Conservation (phyloP, 208 protist species). For the Leishmania martiniquensis region DNA sequence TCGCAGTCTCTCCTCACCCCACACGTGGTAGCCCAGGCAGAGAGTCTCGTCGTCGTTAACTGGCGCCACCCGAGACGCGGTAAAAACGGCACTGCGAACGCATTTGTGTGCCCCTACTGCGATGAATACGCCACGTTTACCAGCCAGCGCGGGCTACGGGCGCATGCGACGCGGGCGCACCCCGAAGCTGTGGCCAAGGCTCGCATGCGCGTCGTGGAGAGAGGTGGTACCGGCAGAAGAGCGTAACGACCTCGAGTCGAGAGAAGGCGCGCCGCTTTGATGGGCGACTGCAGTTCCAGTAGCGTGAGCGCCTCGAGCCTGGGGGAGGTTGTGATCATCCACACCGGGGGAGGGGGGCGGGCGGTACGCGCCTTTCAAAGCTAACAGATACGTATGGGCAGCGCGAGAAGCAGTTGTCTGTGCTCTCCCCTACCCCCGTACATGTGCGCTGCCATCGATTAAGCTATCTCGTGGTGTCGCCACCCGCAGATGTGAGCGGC, state of each 20-base stretch:
- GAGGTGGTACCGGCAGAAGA: not conserved
- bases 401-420: not conserved
- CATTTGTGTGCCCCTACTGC: slow-evolving; percentile 54
- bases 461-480: not conserved
- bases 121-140: slow-evolving; percentile 43
- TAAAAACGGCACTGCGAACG: slow-evolving; percentile 1
- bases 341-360: too few species aligned
- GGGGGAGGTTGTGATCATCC: not conserved
- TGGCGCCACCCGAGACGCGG: not conserved
- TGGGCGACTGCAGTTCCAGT: not conserved
- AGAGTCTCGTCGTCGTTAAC: slow-evolving; percentile 7
- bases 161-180: slow-evolving; percentile 50
- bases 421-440: not conserved
- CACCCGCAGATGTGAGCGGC: not conserved
- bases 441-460: not conserved
- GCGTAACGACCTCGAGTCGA: not conserved
- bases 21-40: slow-evolving; percentile 22
- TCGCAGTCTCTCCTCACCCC: slow-evolving; percentile 10
- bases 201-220: not conserved
- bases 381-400: not conserved
- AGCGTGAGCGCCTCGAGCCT: not conserved
- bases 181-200: slow-evolving; percentile 23
- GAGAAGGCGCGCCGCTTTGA: not conserved
- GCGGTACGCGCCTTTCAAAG: not conserved
- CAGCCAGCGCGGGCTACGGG: slow-evolving; percentile 37